Conservation (phyloP, 2,329 filamentous ascomycete species). For the Cucurbitaria berberidis region DNA sequence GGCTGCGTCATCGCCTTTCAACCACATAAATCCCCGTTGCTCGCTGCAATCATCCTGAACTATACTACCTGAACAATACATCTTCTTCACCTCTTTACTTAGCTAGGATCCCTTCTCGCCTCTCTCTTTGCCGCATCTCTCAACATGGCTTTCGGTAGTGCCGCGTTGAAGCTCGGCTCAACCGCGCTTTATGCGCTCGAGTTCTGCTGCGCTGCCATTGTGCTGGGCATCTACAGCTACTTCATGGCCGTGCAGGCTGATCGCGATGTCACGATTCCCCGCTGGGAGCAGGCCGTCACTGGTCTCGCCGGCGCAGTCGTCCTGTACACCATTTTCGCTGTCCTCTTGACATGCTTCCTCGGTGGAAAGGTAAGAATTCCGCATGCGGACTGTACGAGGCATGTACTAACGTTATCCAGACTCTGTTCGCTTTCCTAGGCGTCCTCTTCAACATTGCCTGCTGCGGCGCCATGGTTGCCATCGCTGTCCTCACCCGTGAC, state of each 20-base stretch:
- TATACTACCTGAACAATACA: background rate
- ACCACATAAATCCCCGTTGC: background rate
- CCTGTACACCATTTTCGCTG: slow-evolving; percentile 75
- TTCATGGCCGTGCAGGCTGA: slow-evolving; percentile 76
- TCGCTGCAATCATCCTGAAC: background rate
- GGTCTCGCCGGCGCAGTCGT: slow-evolving; percentile 73
- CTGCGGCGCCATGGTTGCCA: slow-evolving; percentile 77
- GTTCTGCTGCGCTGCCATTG: slow-evolving; percentile 73
- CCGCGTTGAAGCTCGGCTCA: slow-evolving; percentile 71
- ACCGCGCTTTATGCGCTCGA: slow-evolving; percentile 76
- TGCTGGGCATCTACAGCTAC: slow-evolving; percentile 80
- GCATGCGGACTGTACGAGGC: too few species aligned
- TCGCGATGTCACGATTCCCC: slow-evolving; percentile 67
- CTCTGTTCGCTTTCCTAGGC: slow-evolving; percentile 72
- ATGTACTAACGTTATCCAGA: slow-evolving; percentile 6
- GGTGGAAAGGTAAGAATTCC: slow-evolving; percentile 65
- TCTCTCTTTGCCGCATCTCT: background rate
- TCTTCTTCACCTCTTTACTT: background rate
- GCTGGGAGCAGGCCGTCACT: slow-evolving; percentile 73
- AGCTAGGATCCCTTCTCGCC: background rate
- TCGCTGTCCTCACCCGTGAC: slow-evolving; percentile 74
- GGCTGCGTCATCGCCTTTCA: background rate
- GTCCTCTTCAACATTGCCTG: slow-evolving; percentile 81
- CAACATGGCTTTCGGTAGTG: slow-evolving; percentile 64
- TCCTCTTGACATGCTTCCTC: slow-evolving; percentile 78